These are phyloP conservation scores for Coelastrella sp. DNA, from an alignment of 139 green algal genomes.

Conservation along the genomic window DNA sequence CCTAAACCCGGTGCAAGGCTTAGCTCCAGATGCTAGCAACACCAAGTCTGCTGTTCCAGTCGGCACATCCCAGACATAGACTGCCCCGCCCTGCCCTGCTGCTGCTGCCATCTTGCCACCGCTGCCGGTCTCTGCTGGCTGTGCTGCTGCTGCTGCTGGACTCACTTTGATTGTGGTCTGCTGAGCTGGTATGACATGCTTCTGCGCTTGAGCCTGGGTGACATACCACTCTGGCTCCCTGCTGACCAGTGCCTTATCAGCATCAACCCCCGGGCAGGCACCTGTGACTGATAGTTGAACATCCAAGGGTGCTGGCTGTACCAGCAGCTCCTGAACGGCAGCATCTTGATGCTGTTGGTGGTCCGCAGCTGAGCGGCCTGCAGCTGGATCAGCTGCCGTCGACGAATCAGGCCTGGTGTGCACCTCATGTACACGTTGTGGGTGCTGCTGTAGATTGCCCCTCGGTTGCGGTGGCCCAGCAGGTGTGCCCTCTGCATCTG, in stretches of 20 bases:
- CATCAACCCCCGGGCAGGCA: background rate
- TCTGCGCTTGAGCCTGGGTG: background rate
- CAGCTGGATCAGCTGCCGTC: no score
- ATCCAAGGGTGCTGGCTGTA: background rate
- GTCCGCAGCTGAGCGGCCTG: no score
- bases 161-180: slow-evolving; percentile 12
- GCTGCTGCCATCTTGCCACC: background rate
- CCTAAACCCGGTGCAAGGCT: slow-evolving; percentile 50
- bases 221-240: background rate
- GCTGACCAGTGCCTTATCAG: background rate
- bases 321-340: background rate
- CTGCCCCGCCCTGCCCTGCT: background rate
- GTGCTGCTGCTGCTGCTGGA: slow-evolving; percentile 2
- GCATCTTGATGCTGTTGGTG: background rate
- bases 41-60: background rate
- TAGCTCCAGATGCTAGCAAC: slow-evolving; percentile 37
- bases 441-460: no score
- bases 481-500: background rate
- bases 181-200: background rate
- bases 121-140: background rate
- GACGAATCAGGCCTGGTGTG: no score
- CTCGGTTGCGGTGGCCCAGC: no score
- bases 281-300: background rate
- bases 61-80: background rate
- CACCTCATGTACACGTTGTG: no score